phyloP scores from a whole-genome alignment of 2,329 filamentous ascomycete species.

The Aspergillus sp. region DNA sequence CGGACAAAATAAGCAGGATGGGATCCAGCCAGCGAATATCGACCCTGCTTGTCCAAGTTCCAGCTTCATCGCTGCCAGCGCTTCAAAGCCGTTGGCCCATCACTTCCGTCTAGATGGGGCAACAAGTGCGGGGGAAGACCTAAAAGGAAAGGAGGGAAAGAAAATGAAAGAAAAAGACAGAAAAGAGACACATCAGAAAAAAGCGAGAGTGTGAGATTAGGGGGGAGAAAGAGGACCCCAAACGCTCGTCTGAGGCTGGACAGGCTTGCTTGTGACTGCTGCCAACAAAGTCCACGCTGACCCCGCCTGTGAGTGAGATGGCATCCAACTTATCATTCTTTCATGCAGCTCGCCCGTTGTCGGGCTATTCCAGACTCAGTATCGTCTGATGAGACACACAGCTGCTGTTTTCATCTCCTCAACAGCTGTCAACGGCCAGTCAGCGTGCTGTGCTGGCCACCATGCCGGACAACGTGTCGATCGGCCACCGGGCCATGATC shows the following conservation, averaged over 20 bases:
- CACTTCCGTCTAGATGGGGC: constrained; percentile 15
- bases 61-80: constrained; percentile 31
- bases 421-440: no score
- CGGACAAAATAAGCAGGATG: constrained; percentile 34
- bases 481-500: no score
- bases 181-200: no score
- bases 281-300: no score
- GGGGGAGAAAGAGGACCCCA: no score
- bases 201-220: no score
- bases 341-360: background rate
- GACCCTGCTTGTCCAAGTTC: constrained; percentile 35
- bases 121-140: constrained; percentile 3
- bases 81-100: constrained; percentile 24
- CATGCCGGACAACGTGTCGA: no score
- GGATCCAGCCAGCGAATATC: constrained; percentile 35
- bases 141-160: constrained; percentile 5
- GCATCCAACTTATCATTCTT: background rate
- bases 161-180: constrained; percentile 1
- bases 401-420: background rate
- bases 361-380: background rate
- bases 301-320: no score
- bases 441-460: no score
- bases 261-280: no score
- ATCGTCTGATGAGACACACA: background rate
- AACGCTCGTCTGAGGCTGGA: no score